A percentile compares a stretch with the other conserved stretches of the same genome.
Evolutionary conservation across 179 eudicot species (phyloP).

Genomic region (Beta corolliflora): DNA sequence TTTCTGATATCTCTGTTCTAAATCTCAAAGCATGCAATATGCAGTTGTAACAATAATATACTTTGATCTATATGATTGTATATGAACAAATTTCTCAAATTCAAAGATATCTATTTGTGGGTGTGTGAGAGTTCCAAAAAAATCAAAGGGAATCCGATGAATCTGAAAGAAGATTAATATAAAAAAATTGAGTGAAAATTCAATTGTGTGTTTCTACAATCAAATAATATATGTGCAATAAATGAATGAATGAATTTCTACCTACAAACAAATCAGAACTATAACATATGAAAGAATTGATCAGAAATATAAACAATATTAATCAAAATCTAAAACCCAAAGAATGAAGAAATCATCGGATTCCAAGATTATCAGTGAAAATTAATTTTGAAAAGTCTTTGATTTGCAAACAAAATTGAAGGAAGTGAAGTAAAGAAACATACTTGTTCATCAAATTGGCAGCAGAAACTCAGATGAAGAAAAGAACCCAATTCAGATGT

Average conservation of each 20-base stretch:
- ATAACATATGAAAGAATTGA: constrained; percentile 62
- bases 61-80: constrained; percentile 17
- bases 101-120: constrained; percentile 21
- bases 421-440: constrained; percentile 35
- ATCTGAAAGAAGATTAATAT: constrained; percentile 8
- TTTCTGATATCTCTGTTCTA: constrained; percentile 30
- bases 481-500: constrained; percentile 27
- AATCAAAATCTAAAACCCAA: constrained; percentile 14
- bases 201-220: constrained; percentile 30
- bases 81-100: constrained; percentile 28
- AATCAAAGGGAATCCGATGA: constrained; percentile 70
- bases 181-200: constrained; percentile 15
- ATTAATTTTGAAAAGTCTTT: constrained; percentile 36
- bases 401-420: constrained; percentile 28
- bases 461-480: constrained; percentile 40
- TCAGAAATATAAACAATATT: constrained; percentile 6
- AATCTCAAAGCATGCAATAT: constrained; percentile 23
- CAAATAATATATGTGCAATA: constrained; percentile 39
- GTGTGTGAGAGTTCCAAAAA: constrained; percentile 39
- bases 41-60: constrained; percentile 1
- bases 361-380: constrained; percentile 46
- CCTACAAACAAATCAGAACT: constrained; percentile 9
- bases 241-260: constrained; percentile 37
- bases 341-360: constrained; percentile 54
- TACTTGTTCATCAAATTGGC: constrained; percentile 39